Evolutionary conservation across 2,329 filamentous ascomycete genomes (phyloP).

Genomic region (Pestalotiopsis sp.): DNA sequence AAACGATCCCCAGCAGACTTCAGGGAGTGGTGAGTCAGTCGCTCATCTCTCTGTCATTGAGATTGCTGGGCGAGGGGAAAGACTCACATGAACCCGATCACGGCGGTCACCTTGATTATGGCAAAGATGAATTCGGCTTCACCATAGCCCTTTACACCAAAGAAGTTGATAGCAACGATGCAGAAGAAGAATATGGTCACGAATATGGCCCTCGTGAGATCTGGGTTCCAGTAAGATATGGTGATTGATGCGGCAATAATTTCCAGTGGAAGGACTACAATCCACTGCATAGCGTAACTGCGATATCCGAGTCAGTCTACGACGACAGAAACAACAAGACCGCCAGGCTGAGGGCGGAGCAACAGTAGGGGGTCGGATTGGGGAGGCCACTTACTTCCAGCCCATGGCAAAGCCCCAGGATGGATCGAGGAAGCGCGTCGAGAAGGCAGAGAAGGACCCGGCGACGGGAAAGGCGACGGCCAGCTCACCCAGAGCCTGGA

Average conservation of each 20-base stretch:
- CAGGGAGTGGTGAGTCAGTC: constrained; percentile 15
- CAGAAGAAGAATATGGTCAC: constrained; percentile 78
- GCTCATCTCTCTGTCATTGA: neutral
- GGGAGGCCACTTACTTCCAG: constrained; percentile 68
- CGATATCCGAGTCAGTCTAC: constrained; percentile 5
- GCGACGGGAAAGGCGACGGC: constrained; percentile 89
- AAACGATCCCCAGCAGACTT: constrained; percentile 80
- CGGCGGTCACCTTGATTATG: constrained; percentile 81
- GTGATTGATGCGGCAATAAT: constrained; percentile 87
- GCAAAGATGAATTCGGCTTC: constrained; percentile 89
- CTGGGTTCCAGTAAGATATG: constrained; percentile 75
- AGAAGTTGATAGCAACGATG: constrained; percentile 82
- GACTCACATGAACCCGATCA: constrained; percentile 83
- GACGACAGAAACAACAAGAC: neutral
- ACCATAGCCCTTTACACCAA: constrained; percentile 85
- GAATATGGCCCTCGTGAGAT: constrained; percentile 71
- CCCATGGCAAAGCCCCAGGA: constrained; percentile 96
- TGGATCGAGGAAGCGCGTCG: constrained; percentile 88
- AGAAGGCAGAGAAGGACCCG: constrained; percentile 90
- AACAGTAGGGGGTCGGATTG: neutral
- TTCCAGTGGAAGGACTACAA: constrained; percentile 80
- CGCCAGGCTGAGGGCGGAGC: no score
- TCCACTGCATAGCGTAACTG: constrained; percentile 86
- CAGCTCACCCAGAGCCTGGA: constrained; percentile 89
- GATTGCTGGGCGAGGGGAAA: neutral